A percentile compares a stretch with the other conserved stretches of the same genome.
Conservation (phyloP, 192 early-diverging fungal species). For the Entomortierella beljakovae region DNA sequence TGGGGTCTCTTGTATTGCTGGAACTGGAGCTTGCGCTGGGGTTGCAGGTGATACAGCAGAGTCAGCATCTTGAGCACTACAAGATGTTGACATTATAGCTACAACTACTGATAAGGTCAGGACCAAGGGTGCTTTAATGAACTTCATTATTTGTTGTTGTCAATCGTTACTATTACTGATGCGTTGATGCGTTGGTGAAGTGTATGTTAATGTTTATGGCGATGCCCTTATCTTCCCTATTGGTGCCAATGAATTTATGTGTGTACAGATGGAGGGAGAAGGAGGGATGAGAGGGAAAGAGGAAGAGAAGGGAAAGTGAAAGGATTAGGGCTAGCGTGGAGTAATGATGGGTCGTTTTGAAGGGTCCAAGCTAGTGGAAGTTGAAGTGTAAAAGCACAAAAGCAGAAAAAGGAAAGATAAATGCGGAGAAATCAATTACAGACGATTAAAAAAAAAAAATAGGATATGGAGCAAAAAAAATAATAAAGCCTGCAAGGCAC, state of each 20-base stretch:
- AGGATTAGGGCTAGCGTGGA: too few species aligned
- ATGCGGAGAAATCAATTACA: background rate
- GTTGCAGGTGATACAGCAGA: background rate
- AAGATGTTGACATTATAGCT: background rate
- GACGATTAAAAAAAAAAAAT: background rate
- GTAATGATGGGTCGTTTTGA: too few species aligned
- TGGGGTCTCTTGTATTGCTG: too few species aligned
- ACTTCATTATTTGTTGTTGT: slow-evolving; percentile 14
- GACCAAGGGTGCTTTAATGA: slow-evolving; percentile 11
- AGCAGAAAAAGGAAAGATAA: background rate
- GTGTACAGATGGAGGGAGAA: background rate
- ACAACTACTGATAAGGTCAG: slow-evolving; percentile 14
- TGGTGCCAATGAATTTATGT: too few species aligned
- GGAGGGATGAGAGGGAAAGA: background rate
- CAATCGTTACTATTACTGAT: too few species aligned
- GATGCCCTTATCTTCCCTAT: background rate
- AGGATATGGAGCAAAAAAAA: too few species aligned
- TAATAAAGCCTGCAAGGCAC: too few species aligned
- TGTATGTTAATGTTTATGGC: too few species aligned
- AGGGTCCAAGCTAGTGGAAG: background rate
- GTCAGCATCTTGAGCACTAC: background rate
- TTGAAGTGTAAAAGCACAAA: background rate
- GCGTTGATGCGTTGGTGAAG: too few species aligned
- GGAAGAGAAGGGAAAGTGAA: too few species aligned
- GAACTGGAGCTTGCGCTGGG: too few species aligned